Conservation (phyloP, 805 yeast species). For the Komagataella mondaviorum region DNA sequence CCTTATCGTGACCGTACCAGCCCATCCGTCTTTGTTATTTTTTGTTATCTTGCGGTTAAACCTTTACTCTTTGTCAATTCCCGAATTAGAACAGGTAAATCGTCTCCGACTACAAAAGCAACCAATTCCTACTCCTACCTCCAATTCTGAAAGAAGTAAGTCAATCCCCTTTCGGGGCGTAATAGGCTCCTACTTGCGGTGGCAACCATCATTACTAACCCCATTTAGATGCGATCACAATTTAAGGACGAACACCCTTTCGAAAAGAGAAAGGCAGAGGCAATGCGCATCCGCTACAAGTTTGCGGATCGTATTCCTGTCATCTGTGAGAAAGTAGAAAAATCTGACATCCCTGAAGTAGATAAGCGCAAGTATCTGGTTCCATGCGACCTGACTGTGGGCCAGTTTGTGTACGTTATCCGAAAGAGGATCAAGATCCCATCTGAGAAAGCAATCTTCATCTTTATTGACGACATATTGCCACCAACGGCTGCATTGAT, state of each 20-base stretch:
- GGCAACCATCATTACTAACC: not conserved
- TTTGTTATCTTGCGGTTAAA: not conserved
- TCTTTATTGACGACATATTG: constrained; percentile 89
- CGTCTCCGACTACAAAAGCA: not conserved
- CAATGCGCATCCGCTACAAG: constrained; percentile 78
- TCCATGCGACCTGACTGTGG: constrained; percentile 92
- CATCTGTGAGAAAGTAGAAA: constrained; percentile 94
- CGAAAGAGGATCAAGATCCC: constrained; percentile 93
- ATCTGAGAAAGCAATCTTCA: constrained; percentile 95
- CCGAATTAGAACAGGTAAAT: not conserved
- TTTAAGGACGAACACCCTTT: constrained; percentile 93
- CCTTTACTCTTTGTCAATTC: not conserved
- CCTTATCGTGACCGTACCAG: not conserved
- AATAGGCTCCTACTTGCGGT: not conserved
- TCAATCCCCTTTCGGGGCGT: not conserved
- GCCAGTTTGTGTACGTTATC: constrained; percentile 95
- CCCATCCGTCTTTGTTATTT: not conserved
- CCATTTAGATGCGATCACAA: constrained; percentile 62
- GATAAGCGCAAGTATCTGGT: constrained; percentile 96
- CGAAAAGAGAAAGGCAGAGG: constrained; percentile 91
- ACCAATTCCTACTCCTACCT: not conserved
- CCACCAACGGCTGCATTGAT: constrained; percentile 98
- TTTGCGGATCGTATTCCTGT: constrained; percentile 91
- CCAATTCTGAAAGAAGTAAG: not conserved
- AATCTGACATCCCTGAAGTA: constrained; percentile 89